phyloP scores from a whole-genome alignment of 164 flowering plant genomes.

The Litsea cubeba region DNA sequence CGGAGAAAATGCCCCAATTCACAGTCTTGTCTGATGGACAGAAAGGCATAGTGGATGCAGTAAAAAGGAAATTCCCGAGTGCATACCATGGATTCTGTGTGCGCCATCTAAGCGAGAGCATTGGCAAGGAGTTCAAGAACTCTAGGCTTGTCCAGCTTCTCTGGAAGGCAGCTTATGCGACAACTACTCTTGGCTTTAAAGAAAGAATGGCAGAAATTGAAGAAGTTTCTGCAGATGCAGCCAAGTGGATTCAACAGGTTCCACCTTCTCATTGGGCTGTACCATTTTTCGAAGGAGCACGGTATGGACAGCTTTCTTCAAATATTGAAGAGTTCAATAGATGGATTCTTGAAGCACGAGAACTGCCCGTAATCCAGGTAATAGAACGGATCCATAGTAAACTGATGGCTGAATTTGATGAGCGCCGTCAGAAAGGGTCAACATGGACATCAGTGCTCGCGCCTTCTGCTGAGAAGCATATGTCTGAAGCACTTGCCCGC shows the following conservation, averaged over 20 bases:
- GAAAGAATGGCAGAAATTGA: constrained; percentile 63
- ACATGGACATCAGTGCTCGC: constrained; percentile 56
- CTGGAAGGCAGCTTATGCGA: constrained; percentile 72
- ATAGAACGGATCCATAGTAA: constrained; percentile 59
- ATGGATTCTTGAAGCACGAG: constrained; percentile 73
- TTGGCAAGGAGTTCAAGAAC: constrained; percentile 68
- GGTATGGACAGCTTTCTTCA: constrained; percentile 66
- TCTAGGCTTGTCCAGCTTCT: constrained; percentile 60
- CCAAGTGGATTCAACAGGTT: constrained; percentile 55
- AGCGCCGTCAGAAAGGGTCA: constrained; percentile 38
- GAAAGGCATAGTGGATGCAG: constrained; percentile 51
- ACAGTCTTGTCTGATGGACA: constrained; percentile 61
- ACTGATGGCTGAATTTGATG: constrained; percentile 50
- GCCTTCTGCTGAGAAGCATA: constrained; percentile 64
- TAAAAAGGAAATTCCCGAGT: constrained; percentile 54
- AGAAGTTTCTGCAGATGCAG: constrained; percentile 67
- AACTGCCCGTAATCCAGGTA: constrained; percentile 73
- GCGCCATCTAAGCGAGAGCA: constrained; percentile 56
- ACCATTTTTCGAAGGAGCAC: constrained; percentile 54
- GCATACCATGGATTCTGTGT: constrained; percentile 59
- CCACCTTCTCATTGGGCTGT: constrained; percentile 68
- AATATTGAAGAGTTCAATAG: constrained; percentile 56
- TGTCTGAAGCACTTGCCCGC: constrained; percentile 42
- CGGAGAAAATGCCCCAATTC: constrained; percentile 40
- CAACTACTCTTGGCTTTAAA: constrained; percentile 44